phyloP scores from a whole-genome alignment of 2,329 filamentous ascomycete genomes.

The Xylariaceae sp. region DNA sequence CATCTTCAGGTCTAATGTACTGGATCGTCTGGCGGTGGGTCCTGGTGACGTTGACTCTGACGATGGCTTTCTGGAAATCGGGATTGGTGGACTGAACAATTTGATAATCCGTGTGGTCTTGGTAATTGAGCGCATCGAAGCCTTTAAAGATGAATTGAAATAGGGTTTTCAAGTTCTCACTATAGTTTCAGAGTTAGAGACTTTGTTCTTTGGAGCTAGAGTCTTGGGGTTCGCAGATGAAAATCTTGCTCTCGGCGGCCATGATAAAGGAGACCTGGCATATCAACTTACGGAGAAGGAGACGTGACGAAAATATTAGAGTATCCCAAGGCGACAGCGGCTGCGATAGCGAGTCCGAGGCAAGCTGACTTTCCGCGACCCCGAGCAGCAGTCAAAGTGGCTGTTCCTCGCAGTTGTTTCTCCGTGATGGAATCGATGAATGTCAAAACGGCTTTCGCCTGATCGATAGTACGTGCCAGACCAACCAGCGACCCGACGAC shows the following conservation, averaged over 20 bases:
- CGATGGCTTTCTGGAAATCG: slow-evolving; percentile 98
- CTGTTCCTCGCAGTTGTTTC: slow-evolving; percentile 90
- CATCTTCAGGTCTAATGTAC: slow-evolving; percentile 95
- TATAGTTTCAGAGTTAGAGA: background rate
- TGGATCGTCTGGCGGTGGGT: slow-evolving; percentile 97
- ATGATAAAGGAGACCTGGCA: background rate
- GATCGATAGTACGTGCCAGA: slow-evolving; percentile 85
- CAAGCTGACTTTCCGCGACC: slow-evolving; percentile 96
- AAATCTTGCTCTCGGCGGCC: slow-evolving; percentile 30
- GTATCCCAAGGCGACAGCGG: slow-evolving; percentile 91
- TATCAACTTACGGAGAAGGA: slow-evolving; percentile 16
- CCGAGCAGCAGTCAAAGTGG: slow-evolving; percentile 86
- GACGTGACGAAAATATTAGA: slow-evolving; percentile 98
- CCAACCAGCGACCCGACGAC: slow-evolving; percentile 79
- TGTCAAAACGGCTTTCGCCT: slow-evolving; percentile 92
- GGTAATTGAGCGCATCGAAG: slow-evolving; percentile 88
- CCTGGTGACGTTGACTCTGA: slow-evolving; percentile 90
- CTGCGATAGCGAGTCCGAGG: slow-evolving; percentile 87
- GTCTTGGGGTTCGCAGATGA: slow-evolving; percentile 59
- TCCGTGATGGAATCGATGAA: slow-evolving; percentile 96
- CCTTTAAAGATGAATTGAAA: slow-evolving; percentile 99
- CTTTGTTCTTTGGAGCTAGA: background rate
- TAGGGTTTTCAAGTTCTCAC: slow-evolving; percentile 92
- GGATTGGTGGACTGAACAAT: slow-evolving; percentile 98
- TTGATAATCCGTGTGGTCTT: slow-evolving; percentile 94